A percentile compares a stretch with the other conserved stretches of the same genome.
Evolutionary conservation across 1,284 basidiomycete species (phyloP).

Genomic region (Cutaneotrichosporon cavernicola): DNA sequence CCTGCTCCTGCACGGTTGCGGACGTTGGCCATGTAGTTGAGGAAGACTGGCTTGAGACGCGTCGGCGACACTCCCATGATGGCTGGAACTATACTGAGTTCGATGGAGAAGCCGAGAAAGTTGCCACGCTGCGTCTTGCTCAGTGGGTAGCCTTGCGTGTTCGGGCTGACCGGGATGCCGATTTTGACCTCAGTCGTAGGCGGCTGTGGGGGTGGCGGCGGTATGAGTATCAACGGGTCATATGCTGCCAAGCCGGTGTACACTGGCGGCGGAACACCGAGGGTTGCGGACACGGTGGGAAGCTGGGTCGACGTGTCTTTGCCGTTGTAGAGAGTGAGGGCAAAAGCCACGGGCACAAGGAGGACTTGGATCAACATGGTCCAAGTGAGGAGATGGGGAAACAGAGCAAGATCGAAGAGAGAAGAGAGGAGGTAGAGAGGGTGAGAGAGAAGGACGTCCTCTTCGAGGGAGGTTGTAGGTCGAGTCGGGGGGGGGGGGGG

Average conservation of each 20-base stretch:
- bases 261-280: neutral
- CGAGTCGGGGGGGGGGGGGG: too few relatives aligned
- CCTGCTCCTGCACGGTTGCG: conserved; percentile 60
- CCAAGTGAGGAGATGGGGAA: neutral
- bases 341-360: neutral
- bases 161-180: conserved; percentile 28
- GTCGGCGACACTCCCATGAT: conserved; percentile 58
- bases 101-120: conserved; percentile 69
- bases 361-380: neutral
- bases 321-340: conserved; percentile 12
- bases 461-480: too few relatives aligned
- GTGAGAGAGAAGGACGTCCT: neutral
- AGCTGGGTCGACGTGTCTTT: neutral
- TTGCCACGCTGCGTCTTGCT: conserved; percentile 61
- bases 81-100: conserved; percentile 67
- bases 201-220: conserved; percentile 39
- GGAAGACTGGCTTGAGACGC: conserved; percentile 59
- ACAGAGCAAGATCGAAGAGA: neutral
- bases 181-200: conserved; percentile 34
- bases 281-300: neutral
- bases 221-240: conserved; percentile 38
- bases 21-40: conserved; percentile 71
- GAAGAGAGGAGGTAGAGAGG: neutral
- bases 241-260: conserved; percentile 46
- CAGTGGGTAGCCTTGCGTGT: conserved; percentile 27